A percentile compares a stretch with the other conserved stretches of the same genome.
phyloP scores from a whole-genome alignment of 2,329 filamentous ascomycete species.

The Cladobotryum mycophilum region DNA sequence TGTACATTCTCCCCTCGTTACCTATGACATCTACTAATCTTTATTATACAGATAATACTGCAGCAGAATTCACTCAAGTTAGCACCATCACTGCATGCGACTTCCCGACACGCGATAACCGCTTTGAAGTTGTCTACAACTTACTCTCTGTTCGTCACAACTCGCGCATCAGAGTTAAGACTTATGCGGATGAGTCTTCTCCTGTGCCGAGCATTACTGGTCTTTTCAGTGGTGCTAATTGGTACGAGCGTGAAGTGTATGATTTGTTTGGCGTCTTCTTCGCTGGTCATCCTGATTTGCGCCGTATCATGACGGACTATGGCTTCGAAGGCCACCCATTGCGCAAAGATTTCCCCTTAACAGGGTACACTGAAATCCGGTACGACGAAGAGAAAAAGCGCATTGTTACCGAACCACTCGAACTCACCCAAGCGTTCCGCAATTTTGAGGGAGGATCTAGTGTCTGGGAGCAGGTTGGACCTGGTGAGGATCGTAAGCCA shows the following conservation, averaged over 20 bases:
- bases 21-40: background rate
- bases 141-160: slow-evolving; percentile 93
- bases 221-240: slow-evolving; percentile 92
- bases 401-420: slow-evolving; percentile 94
- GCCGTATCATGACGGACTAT: slow-evolving; percentile 99
- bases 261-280: slow-evolving; percentile 98
- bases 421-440: slow-evolving; percentile 96
- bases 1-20: slow-evolving; percentile 14
- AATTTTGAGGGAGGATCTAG: slow-evolving; percentile 91
- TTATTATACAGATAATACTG: slow-evolving; percentile 67
- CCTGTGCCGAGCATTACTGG: slow-evolving; percentile 83
- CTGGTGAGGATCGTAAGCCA: slow-evolving; percentile 72
- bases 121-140: slow-evolving; percentile 98
- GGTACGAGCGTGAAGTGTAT: slow-evolving; percentile 98
- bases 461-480: slow-evolving; percentile 59
- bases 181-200: slow-evolving; percentile 92
- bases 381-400: slow-evolving; percentile 99
- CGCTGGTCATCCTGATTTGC: slow-evolving; percentile 85
- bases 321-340: slow-evolving; percentile 97
- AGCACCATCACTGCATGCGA: slow-evolving; percentile 91
- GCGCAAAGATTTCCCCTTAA: slow-evolving; percentile 96
- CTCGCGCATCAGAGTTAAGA: slow-evolving; percentile 94
- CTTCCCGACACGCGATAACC: slow-evolving; percentile 89
- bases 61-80: slow-evolving; percentile 92
- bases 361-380: slow-evolving; percentile 94